Conservation (phyloP, 441 rosid genomes). For the Aquilaria agallochum region DNA sequence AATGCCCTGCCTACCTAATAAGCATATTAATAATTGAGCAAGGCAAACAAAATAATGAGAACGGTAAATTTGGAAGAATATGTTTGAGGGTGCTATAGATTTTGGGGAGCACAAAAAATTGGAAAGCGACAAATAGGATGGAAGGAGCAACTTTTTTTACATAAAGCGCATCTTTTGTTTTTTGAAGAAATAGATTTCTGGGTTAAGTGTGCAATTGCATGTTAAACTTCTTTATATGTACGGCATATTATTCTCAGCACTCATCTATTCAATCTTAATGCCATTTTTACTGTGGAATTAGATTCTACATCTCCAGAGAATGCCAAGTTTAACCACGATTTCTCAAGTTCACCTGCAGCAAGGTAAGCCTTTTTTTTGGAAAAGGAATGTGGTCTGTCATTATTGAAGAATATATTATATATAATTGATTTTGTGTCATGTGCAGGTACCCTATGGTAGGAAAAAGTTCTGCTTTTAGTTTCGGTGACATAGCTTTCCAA, state of each 20-base stretch:
- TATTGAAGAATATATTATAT: background rate
- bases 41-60: too few relatives aligned
- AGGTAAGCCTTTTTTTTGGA: slow-evolving; percentile 29
- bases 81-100: too few relatives aligned
- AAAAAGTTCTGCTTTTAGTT: slow-evolving; percentile 20
- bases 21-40: too few relatives aligned
- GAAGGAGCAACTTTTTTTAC: too few relatives aligned
- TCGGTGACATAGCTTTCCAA: slow-evolving; percentile 25
- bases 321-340: slow-evolving; percentile 27
- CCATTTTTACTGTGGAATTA: slow-evolving; percentile 19
- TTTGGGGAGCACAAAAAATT: too few relatives aligned
- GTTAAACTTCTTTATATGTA: too few relatives aligned
- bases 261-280: slow-evolving; percentile 11
- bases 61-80: too few relatives aligned
- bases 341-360: slow-evolving; percentile 23
- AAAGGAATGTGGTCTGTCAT: background rate
- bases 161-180: too few relatives aligned
- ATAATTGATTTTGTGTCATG: slow-evolving; percentile 17
- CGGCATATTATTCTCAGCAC: background rate
- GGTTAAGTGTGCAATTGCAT: too few relatives aligned
- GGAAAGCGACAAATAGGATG: too few relatives aligned
- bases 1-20: too few relatives aligned
- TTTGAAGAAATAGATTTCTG: too few relatives aligned
- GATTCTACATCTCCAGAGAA: slow-evolving; percentile 38
- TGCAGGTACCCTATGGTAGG: slow-evolving; percentile 23